phyloP scores from a whole-genome alignment of 1,284 basidiomycete genomes.

The Ustilago trichophora region DNA sequence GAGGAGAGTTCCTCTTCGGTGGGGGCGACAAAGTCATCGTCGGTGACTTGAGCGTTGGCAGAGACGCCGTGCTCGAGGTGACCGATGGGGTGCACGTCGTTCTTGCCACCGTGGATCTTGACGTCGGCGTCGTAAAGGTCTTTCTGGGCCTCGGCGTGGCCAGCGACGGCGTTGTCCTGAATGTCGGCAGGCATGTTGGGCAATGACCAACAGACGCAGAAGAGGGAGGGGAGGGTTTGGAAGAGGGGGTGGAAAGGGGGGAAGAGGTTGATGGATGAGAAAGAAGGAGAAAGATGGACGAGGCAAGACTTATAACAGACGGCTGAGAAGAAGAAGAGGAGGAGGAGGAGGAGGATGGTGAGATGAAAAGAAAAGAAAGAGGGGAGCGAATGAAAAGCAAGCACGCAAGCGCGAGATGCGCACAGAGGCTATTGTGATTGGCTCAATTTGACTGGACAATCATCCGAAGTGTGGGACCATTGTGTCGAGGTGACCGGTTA shows the following conservation, averaged over 20 bases:
- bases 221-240: neutral
- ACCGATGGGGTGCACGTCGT: slow-evolving; percentile 36
- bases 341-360: neutral
- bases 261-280: too few species aligned
- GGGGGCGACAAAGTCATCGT: slow-evolving; percentile 44
- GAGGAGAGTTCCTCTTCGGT: slow-evolving; percentile 59
- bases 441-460: too few species aligned
- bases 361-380: neutral
- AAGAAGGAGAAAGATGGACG: too few species aligned
- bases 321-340: neutral
- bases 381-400: slow-evolving; percentile 2
- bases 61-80: slow-evolving; percentile 38
- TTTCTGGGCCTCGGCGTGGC: slow-evolving; percentile 36
- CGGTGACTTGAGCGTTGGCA: slow-evolving; percentile 27
- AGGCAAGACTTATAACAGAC: too few species aligned
- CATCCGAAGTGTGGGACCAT: too few species aligned
- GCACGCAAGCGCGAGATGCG: slow-evolving; percentile 7
- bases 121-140: slow-evolving; percentile 38
- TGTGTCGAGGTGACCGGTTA: too few species aligned
- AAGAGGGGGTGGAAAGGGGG: too few species aligned
- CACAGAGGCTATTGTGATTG: neutral
- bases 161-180: slow-evolving; percentile 47
- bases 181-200: slow-evolving; percentile 35
- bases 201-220: neutral
- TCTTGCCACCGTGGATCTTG: slow-evolving; percentile 30